Base-by-base conservation (phyloP, 768 basidiomycete genomes). In the Paxillus rubicundulus region DNA sequence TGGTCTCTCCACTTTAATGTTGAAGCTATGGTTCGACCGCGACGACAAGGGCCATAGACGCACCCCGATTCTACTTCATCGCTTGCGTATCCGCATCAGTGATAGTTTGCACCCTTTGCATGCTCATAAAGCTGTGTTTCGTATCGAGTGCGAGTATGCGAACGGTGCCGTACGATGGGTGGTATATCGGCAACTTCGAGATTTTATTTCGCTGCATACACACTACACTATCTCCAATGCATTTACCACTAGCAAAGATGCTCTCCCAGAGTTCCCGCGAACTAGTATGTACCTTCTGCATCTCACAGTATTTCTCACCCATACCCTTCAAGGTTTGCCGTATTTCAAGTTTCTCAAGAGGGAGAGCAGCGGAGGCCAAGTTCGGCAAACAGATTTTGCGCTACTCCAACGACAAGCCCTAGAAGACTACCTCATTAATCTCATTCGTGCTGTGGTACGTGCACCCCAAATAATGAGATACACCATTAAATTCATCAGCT, bases 61-160 rank as follows among this genome's bases (percentile, higher is more conserved):
- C 18, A 74, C 92, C n/a, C 87, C 89, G 6, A 69, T 85, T 28
- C 74, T 93, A 44, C 76, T 94, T 47, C 86, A 93, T 64, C 83
- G 90, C 21, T 74, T 95, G 43, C 81, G 91, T 36, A 85, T 95
- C 50, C 86, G 88, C 10, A 80, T 95, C 53, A 91, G 86, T 61
- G 92, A 95, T 69, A 92, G 89, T 54, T 64, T 94, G 24, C 85
- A 93, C 70, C 89, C 91, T 5, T 73, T 89, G 57, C 82, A 92
- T 56, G 78, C 82, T 18, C 73, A 82, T 41, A 89, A 88, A 63
- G 83, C 89, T 5, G 84, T 92, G 2, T 95, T 95, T 66, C 82
- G 92, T 14, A 92, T 95, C 59, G 92, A 95, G 69, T 98, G 94
- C 66, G 91, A 97, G 69, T 98, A 99, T 67, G 96, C 92, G 0